Percentiles rank a stretch among this genome's conserved stretches.
These are phyloP conservation scores for Neurospora sp. DNA, from an alignment of 2,329 filamentous ascomycete genomes.

Conservation along the genomic window DNA sequence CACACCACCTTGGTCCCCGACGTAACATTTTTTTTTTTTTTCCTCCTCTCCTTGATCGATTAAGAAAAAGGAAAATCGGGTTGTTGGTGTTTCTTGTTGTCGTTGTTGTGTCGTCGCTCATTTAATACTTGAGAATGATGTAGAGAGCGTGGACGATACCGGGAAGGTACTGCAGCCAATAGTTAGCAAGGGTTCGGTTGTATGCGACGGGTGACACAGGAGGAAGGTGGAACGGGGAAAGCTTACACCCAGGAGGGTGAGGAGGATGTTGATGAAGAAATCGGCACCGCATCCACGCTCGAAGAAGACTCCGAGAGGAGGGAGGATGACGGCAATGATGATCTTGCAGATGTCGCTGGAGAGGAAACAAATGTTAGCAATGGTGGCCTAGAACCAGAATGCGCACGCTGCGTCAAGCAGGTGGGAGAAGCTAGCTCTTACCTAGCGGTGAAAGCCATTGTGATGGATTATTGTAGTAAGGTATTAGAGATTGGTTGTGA, in stretches of 20 bases:
- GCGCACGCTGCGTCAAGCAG: background rate
- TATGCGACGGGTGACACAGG: background rate
- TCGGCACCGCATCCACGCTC: slow-evolving; percentile 84
- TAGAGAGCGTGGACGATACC: slow-evolving; percentile 91
- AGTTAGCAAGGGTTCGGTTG: slow-evolving; percentile 3
- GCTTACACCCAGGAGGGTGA: slow-evolving; percentile 60
- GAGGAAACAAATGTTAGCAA: background rate
- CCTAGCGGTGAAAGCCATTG: slow-evolving; percentile 51
- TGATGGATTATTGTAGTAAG: slow-evolving; percentile 20
- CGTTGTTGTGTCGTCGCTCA: background rate
- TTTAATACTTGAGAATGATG: slow-evolving; percentile 83
- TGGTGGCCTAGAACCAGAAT: background rate
- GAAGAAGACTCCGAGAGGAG: slow-evolving; percentile 86
- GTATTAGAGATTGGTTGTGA: background rate
- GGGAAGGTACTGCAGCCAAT: slow-evolving; percentile 45
- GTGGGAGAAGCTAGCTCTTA: slow-evolving; percentile 20
- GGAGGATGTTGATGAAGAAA: slow-evolving; percentile 83
- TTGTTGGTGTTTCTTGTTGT: background rate
- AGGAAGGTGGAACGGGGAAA: background rate
- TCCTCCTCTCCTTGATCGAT: background rate
- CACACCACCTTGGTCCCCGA: background rate
- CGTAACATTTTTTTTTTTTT: background rate
- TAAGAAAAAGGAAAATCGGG: background rate
- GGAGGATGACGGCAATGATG: slow-evolving; percentile 82
- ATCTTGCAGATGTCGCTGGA: slow-evolving; percentile 51